Evolutionary conservation across 106 monocot genomes (phyloP), one percentile per base, ranked within the genome.

Genomic region (Apostasia ramifera): DNA sequence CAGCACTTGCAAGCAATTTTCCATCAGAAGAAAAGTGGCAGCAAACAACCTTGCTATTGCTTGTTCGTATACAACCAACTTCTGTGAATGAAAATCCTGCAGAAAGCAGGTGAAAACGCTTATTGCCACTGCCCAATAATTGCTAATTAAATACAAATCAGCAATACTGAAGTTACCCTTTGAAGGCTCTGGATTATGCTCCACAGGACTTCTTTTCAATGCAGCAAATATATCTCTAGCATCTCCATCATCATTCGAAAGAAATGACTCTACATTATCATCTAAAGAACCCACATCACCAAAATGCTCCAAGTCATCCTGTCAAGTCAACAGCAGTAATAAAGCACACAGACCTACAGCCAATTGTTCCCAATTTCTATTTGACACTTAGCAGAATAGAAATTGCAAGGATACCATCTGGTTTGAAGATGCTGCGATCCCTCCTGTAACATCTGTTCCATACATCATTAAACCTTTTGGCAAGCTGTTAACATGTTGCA

Each of bases 1-100:
- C 95, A 64, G 86, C 95, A 80, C 95, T 91, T 5, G 95, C 95
- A 46, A 95, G 71, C 46, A 88, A 74, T 63, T 95, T 95, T 46
- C 95, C 95, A 80, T 95, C 95, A 2, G 91, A 81, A 69, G 95
- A 95, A 70, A 95, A 95, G 84, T 95, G 88, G 58, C 95, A 95
- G 70, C 88, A 91, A 37, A 84, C 73, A 61, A 95, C 91, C 74
- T 95, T 95, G 78, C 73, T 86, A 68, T 83, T 91, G 76, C 91
- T 86, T 47, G 86, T 82, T 56, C 88, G 79, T 46, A 83, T 86
- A 70, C 80, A 86, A 60, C 80, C 82, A 59, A 82, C 78, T 76
- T 95, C 91, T 57, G 7, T 81, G 70, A 95, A 85, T 12, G 78
- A 56, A 76, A 95, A 76, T 62, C 78, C 91, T 95, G 81, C 52